These are phyloP conservation scores for Trypanosomatidae sp. DNA, from an alignment of 208 protist genomes.

Conservation along the genomic window DNA sequence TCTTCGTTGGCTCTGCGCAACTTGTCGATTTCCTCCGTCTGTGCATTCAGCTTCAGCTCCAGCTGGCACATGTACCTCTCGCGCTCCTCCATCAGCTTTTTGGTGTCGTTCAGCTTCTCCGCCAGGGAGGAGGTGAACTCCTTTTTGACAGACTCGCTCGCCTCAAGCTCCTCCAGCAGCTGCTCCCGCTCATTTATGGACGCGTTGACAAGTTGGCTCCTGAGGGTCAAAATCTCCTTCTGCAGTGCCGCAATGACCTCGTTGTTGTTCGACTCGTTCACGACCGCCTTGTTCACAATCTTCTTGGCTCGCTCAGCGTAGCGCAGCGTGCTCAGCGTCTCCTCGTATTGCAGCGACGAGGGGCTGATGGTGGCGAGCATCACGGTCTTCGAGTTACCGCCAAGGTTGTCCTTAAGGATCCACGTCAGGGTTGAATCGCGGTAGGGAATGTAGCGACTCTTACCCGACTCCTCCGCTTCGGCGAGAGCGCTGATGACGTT, in stretches of 20 bases:
- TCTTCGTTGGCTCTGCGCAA: slow-evolving; percentile 55
- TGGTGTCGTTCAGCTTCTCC: slow-evolving; percentile 68
- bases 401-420: slow-evolving; percentile 80
- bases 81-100: slow-evolving; percentile 67
- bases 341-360: slow-evolving; percentile 42
- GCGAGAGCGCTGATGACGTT: slow-evolving; percentile 86
- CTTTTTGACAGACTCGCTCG: slow-evolving; percentile 70
- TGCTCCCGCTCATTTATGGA: slow-evolving; percentile 46
- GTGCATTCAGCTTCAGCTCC: slow-evolving; percentile 46
- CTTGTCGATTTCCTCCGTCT: slow-evolving; percentile 57
- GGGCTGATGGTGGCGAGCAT: slow-evolving; percentile 85
- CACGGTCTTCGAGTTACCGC: slow-evolving; percentile 57
- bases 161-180: slow-evolving; percentile 60
- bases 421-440: slow-evolving; percentile 93
- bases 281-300: slow-evolving; percentile 84
- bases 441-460: slow-evolving; percentile 78
- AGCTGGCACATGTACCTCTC: slow-evolving; percentile 69
- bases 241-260: slow-evolving; percentile 73
- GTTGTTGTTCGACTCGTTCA: slow-evolving; percentile 90
- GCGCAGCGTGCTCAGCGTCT: slow-evolving; percentile 77
- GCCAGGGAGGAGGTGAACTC: slow-evolving; percentile 67
- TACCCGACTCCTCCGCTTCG: slow-evolving; percentile 28
- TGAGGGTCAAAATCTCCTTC: slow-evolving; percentile 63
- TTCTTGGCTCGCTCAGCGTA: slow-evolving; percentile 89
- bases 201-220: slow-evolving; percentile 48